Percentiles rank a stretch among this genome's conserved stretches.
phyloP scores from a whole-genome alignment of 257 asterid genomes.

The Ocimum tenuiflorum region DNA sequence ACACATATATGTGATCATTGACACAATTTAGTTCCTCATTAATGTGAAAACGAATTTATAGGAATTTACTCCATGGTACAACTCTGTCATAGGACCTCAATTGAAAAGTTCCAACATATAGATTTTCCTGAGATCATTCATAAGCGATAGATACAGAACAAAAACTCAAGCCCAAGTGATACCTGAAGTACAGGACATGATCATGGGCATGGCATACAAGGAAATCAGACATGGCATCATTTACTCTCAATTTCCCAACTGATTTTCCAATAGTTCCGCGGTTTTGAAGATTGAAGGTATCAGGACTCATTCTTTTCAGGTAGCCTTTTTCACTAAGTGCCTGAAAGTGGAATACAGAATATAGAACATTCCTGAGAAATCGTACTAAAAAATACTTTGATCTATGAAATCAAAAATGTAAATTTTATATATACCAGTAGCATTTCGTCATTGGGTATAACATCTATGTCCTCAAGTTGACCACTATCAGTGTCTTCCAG shows the following conservation, averaged over 20 bases:
- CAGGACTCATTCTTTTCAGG: conserved; percentile 91
- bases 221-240: conserved; percentile 91
- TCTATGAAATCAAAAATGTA: conserved; percentile 9
- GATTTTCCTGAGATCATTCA: not conserved
- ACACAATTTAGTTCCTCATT: not conserved
- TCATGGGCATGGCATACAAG: conserved; percentile 94
- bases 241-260: conserved; percentile 84
- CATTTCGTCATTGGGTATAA: conserved; percentile 92
- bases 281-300: conserved; percentile 80
- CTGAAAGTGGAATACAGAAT: conserved; percentile 35
- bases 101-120: not conserved
- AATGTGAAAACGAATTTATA: not conserved
- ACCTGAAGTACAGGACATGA: conserved; percentile 92
- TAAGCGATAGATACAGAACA: not conserved
- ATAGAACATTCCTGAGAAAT: conserved; percentile 16
- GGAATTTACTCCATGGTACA: not conserved
- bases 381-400: not conserved
- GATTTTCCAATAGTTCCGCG: conserved; percentile 98
- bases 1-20: not conserved
- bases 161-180: conserved; percentile 19
- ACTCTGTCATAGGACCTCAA: not conserved
- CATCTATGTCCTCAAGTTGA: conserved; percentile 80
- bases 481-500: conserved; percentile 82
- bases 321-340: conserved; percentile 97
- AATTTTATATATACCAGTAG: conserved; percentile 59